Percentiles rank a stretch among this genome's conserved stretches.
Conservation (phyloP, 2,329 filamentous ascomycete genomes). For the Neonectria punicea region DNA sequence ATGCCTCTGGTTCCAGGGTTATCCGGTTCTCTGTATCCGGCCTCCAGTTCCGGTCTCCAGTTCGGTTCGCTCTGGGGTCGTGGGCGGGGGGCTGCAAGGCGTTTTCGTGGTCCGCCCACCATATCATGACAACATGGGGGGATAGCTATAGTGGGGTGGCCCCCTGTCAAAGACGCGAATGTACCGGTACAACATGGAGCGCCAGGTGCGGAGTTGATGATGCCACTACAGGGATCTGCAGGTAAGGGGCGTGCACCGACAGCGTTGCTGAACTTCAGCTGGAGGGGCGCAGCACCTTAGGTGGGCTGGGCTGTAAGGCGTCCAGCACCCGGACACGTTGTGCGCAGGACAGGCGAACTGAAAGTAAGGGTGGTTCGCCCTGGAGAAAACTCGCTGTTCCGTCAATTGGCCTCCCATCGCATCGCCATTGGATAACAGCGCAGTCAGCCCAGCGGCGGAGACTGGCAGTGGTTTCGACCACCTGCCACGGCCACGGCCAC, state of each 20-base stretch:
- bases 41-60: background rate
- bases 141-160: background rate
- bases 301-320: background rate
- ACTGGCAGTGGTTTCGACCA: background rate
- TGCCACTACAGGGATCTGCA: background rate
- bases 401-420: background rate
- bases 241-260: background rate
- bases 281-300: background rate
- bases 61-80: background rate
- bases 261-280: background rate
- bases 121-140: background rate
- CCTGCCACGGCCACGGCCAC: background rate
- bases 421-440: background rate
- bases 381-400: background rate
- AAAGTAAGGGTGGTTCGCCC: background rate
- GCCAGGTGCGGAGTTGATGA: background rate
- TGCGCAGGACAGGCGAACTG: background rate
- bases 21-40: background rate
- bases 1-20: background rate
- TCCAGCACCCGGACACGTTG: too few relatives aligned
- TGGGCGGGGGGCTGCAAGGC: background rate
- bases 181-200: conserved; percentile 1
- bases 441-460: conserved; percentile 3
- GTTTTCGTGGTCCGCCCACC: background rate
- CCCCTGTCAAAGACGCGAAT: background rate